A percentile compares a stretch with the other conserved stretches of the same genome.
Conservation (phyloP, 768 basidiomycete species). For the Asterophora parasitica region DNA sequence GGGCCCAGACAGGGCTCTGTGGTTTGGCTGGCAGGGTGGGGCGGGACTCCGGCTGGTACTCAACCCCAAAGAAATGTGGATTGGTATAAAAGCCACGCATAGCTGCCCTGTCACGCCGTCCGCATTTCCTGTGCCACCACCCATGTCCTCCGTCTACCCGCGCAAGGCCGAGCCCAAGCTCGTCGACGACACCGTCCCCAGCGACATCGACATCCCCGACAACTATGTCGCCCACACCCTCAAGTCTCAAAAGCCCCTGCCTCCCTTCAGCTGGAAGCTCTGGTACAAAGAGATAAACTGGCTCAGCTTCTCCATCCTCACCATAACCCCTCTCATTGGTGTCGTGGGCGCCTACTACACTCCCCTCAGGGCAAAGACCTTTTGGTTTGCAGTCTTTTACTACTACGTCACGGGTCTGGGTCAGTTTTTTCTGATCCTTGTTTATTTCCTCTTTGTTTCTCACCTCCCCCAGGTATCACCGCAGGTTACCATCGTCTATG, state of each 20-base stretch:
- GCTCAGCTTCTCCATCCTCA: constrained; percentile 70
- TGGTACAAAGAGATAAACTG: constrained; percentile 64
- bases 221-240: constrained; percentile 80
- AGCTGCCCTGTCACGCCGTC: constrained; percentile 7
- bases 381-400: constrained; percentile 40
- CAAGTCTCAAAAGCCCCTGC: constrained; percentile 60
- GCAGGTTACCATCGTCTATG: constrained; percentile 97
- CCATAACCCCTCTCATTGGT: constrained; percentile 68
- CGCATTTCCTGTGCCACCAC: constrained; percentile 1
- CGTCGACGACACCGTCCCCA: constrained; percentile 28
- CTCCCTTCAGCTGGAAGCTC: constrained; percentile 62
- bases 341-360: constrained; percentile 68
- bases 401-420: constrained; percentile 62
- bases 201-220: constrained; percentile 65
- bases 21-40: not conserved
- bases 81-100: constrained; percentile 14
- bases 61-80: constrained; percentile 18
- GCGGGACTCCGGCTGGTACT: not conserved
- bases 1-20: not conserved
- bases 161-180: constrained; percentile 18
- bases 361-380: constrained; percentile 67
- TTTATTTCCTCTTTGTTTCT: not conserved
- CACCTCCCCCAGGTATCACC: constrained; percentile 55
- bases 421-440: constrained; percentile 26
- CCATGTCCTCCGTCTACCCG: constrained; percentile 27